Percentiles rank a stretch among this genome's conserved stretches.
Evolutionary conservation across 129 eudicot genomes (phyloP).

Genomic region (Flaveria ramosissima): DNA sequence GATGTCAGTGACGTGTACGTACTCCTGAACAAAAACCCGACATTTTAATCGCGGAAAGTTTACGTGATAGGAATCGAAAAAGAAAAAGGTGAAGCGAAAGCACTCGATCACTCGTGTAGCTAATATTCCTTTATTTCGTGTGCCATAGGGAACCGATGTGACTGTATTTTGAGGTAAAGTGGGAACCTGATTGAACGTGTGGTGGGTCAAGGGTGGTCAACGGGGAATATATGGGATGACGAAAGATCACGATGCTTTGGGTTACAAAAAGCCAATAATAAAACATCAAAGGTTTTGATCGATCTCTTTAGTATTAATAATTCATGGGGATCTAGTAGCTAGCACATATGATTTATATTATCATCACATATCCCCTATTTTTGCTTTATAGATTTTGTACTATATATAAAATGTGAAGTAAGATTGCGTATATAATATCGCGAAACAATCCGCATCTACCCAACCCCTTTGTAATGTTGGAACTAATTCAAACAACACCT

Average conservation of each 20-base stretch:
- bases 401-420: too few species aligned
- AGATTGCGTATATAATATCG: background rate
- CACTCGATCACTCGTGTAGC: conserved; percentile 32
- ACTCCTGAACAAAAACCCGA: background rate
- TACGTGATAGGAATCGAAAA: conserved; percentile 14
- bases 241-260: conserved; percentile 13
- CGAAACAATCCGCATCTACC: too few species aligned
- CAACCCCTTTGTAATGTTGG: background rate
- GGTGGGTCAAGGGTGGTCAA: conserved; percentile 27
- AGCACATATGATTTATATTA: too few species aligned
- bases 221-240: conserved; percentile 4
- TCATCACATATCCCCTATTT: too few species aligned
- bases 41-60: background rate
- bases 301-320: too few species aligned
- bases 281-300: too few species aligned
- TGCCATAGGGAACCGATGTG: conserved; percentile 27
- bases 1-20: conserved; percentile 2
- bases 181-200: conserved; percentile 30
- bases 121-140: conserved; percentile 27
- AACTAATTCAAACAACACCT: too few species aligned
- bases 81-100: conserved; percentile 32
- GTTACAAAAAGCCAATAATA: conserved; percentile 22
- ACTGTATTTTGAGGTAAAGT: conserved; percentile 27
- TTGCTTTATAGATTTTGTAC: too few species aligned
- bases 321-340: too few species aligned